A percentile compares a stretch with the other conserved stretches of the same genome.
Conservation (phyloP, 768 basidiomycete species). For the Rhizopogon rudus region DNA sequence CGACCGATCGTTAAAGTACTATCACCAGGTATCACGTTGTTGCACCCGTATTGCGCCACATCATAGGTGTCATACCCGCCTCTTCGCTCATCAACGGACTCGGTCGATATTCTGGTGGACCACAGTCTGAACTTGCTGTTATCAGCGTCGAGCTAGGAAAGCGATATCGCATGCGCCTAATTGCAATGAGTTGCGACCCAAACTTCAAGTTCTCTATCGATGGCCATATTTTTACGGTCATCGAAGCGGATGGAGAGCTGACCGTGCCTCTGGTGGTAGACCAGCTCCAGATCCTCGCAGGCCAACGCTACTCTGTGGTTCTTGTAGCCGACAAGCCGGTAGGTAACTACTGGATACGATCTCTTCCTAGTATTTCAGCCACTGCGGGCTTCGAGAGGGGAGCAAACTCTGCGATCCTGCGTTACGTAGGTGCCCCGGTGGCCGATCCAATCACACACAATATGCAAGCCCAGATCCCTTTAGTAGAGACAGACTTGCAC, state of each 20-base stretch:
- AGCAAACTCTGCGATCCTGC: slow-evolving; percentile 51
- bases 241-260: slow-evolving; percentile 41
- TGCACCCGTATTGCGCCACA: slow-evolving; percentile 19
- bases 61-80: slow-evolving; percentile 11
- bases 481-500: slow-evolving; percentile 27
- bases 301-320: slow-evolving; percentile 26
- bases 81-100: slow-evolving; percentile 35
- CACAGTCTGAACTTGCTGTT: slow-evolving; percentile 27
- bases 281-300: slow-evolving; percentile 32
- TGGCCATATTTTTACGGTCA: slow-evolving; percentile 38
- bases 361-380: slow-evolving; percentile 21
- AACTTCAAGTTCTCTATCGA: slow-evolving; percentile 42
- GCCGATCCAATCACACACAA: slow-evolving; percentile 35
- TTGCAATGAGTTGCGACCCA: slow-evolving; percentile 37
- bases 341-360: slow-evolving; percentile 45
- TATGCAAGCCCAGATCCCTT: slow-evolving; percentile 14
- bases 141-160: slow-evolving; percentile 26
- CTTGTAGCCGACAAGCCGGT: slow-evolving; percentile 26
- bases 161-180: slow-evolving; percentile 34
- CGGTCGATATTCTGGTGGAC: slow-evolving; percentile 31
- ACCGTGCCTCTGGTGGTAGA: slow-evolving; percentile 36
- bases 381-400: slow-evolving; percentile 28
- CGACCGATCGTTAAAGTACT: background rate
- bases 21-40: slow-evolving; percentile 11
- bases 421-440: slow-evolving; percentile 38